These are phyloP conservation scores for Diaporthe humulicola DNA, from an alignment of 2,329 filamentous ascomycete species.

Conservation along the genomic window DNA sequence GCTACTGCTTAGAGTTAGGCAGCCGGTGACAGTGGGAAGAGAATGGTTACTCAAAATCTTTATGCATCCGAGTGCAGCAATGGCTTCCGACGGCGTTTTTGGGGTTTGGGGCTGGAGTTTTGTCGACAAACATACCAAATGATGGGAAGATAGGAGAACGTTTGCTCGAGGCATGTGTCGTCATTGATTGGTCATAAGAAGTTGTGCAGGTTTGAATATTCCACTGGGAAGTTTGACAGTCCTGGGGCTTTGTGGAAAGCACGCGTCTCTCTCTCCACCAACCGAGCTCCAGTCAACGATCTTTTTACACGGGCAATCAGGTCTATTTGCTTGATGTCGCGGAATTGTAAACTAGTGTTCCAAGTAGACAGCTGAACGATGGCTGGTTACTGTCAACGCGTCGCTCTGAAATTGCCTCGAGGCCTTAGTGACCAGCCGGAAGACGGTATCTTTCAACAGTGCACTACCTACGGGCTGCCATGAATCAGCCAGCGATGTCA, in stretches of 20 bases:
- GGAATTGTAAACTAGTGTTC: conserved; percentile 16
- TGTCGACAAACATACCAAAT: conserved; percentile 19
- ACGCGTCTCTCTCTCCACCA: not conserved
- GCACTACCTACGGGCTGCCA: too few species aligned
- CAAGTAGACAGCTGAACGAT: not conserved
- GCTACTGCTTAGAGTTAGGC: conserved; percentile 31
- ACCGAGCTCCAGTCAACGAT: not conserved
- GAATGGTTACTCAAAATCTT: conserved; percentile 14
- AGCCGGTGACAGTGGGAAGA: not conserved
- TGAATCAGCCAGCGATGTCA: too few species aligned
- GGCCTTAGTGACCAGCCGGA: not conserved
- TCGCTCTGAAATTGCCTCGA: not conserved
- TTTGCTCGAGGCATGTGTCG: not conserved
- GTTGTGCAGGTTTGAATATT: not conserved
- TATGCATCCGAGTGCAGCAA: conserved; percentile 19
- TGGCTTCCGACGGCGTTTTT: conserved; percentile 27
- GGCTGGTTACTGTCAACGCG: not conserved
- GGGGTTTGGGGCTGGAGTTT: conserved; percentile 29
- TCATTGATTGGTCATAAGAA: not conserved
- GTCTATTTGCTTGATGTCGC: not conserved
- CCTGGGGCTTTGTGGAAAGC: not conserved
- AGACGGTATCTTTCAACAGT: not conserved
- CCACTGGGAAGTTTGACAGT: not conserved
- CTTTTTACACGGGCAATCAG: not conserved
- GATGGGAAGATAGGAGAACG: not conserved